Evolutionary conservation across 2,329 filamentous ascomycete genomes (phyloP), one percentile per base, ranked within the genome.

Genomic region (Incumbomyces lentus): DNA sequence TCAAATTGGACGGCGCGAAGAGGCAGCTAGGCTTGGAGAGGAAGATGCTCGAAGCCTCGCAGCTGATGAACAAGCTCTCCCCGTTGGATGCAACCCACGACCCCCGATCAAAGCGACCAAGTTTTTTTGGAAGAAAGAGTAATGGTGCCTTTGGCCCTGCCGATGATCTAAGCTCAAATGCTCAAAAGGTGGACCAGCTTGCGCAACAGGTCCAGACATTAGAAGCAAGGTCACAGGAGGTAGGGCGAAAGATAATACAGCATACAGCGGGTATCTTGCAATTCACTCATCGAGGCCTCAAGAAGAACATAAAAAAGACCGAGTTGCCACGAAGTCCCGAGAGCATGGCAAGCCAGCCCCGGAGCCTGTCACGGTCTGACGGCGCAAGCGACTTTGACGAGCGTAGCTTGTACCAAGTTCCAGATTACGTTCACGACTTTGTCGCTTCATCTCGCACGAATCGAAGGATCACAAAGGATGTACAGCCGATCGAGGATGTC

Each of bases 181-280:
- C 84, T 61, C 81, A 78, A 56, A 90, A 85, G 64, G 93, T 90
- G 56, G 87, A 95, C 56, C 84, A 92, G 49, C 69, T 96, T 47
- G 81, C 88, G 2, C 73, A 81, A 34, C 86, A 95, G 58, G 69
- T 96, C 32, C 86, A 85, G 68, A 75, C 76, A 49, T 69, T 94
- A 47, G 86, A 95, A 64, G 85, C 84, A 63, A 72, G 84, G 54
- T 70, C 83, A 49, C 81, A 87, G 68, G 76, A 83, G 49, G 76
- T 86, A 7, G 85, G 93, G 58, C 78, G 77, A 57, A 78, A 80
- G 51, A 69, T 98, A 37, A 69, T 96, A 42, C 81, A 90, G 62
- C 92, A 98, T 62, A 96, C 90, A 0, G 89, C 92, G 12, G 90
- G 86, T 37, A 86, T 98, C 33, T 69, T 98, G 45, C 88, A 95